Base-by-base conservation (phyloP, 78 protist species). In the Blattamonas nauphoetae region DNA sequence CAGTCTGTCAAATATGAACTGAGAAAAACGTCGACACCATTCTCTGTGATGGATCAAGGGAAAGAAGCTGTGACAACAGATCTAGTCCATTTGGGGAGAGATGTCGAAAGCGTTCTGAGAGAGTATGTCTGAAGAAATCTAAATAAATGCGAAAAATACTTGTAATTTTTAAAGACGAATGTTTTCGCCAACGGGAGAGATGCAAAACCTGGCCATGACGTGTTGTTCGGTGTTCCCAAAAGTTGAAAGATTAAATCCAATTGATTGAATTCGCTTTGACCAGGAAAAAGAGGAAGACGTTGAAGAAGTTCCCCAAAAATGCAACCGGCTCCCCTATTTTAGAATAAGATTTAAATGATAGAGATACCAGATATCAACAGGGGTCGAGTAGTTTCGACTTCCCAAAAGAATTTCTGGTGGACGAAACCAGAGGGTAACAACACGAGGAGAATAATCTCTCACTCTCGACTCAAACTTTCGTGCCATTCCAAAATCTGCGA, bases 401-500 rank as follows among this genome's bases (percentile, higher is more conserved):
- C 83, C 83, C 83, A 79, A 21, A 5, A 79, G 41, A 21, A 79
- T 4, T 21, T 79, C 83, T 4, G 83, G 83, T 4, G 83, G 43
- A 4, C 83, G 83, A 21, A 33, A 79, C 83, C 83, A 79, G 33
- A 79, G 83, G 33, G 83, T 79, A 6, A 79, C 83, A 6, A 79
- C 83, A 6, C 6, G 6, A 21, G 83, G 83, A n/a, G 83, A 38
- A 11, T 79, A 79, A 32, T 4, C 29, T 21, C 6, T n/a, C 32
- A 38, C 21, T 4, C 32, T 5, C 29, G 4, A 4, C 4, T 79
- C 83, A 21, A 79, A 79, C 32, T 6, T 6, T 21, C 83, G 33
- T 6, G 83, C 83, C 83, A 79, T 4, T 21, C 83, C 83, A 21
- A 79, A 79, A 11, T 79, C 83, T 4, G 83, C 83, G 42, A 79